These are phyloP conservation scores for Mycena filopes DNA, from an alignment of 768 basidiomycete species.

Conservation along the genomic window DNA sequence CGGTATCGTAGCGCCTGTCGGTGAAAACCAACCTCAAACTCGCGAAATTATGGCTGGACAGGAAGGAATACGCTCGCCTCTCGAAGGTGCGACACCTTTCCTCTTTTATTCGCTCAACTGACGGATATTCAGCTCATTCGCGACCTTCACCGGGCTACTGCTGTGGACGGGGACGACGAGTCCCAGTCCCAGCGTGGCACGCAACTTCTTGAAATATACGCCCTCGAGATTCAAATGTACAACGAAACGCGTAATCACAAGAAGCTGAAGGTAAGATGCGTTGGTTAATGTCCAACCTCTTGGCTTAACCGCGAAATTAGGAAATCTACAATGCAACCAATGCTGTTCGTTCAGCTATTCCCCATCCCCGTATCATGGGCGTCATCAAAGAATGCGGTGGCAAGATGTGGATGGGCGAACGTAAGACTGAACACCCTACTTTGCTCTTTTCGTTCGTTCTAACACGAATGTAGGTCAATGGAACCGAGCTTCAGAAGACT, in stretches of 20 bases:
- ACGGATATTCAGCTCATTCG: constrained; percentile 68
- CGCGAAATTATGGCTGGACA: constrained; percentile 96
- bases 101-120: constrained; percentile 2
- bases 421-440: constrained; percentile 53
- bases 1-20: constrained; percentile 75
- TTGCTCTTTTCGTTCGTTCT: neutral
- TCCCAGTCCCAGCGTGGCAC: constrained; percentile 92
- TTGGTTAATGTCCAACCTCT: neutral
- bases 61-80: constrained; percentile 88
- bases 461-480: constrained; percentile 77
- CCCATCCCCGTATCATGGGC: constrained; percentile 98
- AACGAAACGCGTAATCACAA: constrained; percentile 96
- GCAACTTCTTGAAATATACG: constrained; percentile 95
- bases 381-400: constrained; percentile 99
- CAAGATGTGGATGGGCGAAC: constrained; percentile 99
- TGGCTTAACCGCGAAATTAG: constrained; percentile 49
- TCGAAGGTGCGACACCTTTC: constrained; percentile 65
- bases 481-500: constrained; percentile 96
- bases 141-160: constrained; percentile 77
- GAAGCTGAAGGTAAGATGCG: constrained; percentile 83
- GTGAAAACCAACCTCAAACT: constrained; percentile 97
- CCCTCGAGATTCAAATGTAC: constrained; percentile 99
- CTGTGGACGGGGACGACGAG: constrained; percentile 70
- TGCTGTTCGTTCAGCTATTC: constrained; percentile 93
- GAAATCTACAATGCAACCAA: constrained; percentile 98